Percentiles rank a stretch among this genome's conserved stretches.
Conservation (phyloP, 495 filamentous ascomycete genomes). For the Neurospora sp. region DNA sequence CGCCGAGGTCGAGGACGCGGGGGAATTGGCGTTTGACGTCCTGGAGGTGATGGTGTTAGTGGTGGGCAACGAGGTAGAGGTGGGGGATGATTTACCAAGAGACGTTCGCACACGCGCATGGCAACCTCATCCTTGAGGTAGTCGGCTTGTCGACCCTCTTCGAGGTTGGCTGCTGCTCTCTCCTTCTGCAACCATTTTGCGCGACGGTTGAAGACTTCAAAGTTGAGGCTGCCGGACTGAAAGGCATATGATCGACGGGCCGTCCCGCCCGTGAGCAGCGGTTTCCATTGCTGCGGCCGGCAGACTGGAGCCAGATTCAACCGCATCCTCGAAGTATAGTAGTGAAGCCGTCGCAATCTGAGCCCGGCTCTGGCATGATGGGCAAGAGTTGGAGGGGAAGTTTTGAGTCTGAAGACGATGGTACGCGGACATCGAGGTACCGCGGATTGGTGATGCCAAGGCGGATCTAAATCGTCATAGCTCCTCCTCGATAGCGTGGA, state of each 20-base stretch:
- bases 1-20: conserved; percentile 82
- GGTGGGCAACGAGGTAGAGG: neutral
- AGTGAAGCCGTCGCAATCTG: neutral
- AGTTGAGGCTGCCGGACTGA: conserved; percentile 62
- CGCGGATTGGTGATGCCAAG: neutral
- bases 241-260: conserved; percentile 55
- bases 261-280: neutral
- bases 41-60: conserved; percentile 28
- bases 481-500: neutral
- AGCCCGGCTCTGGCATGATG: conserved; percentile 4
- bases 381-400: neutral
- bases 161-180: conserved; percentile 60
- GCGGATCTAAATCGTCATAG: neutral
- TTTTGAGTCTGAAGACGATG: neutral
- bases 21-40: conserved; percentile 86
- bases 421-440: neutral
- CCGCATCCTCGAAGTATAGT: conserved; percentile 19
- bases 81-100: conserved; percentile 49
- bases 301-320: conserved; percentile 12
- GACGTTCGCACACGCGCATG: conserved; percentile 68
- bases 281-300: conserved; percentile 7
- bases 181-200: conserved; percentile 87
- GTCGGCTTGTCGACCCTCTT: conserved; percentile 67
- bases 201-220: conserved; percentile 84
- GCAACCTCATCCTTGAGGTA: conserved; percentile 92